Conservation (phyloP, 2,329 filamentous ascomycete species). For the Botrytis pseudocinerea region DNA sequence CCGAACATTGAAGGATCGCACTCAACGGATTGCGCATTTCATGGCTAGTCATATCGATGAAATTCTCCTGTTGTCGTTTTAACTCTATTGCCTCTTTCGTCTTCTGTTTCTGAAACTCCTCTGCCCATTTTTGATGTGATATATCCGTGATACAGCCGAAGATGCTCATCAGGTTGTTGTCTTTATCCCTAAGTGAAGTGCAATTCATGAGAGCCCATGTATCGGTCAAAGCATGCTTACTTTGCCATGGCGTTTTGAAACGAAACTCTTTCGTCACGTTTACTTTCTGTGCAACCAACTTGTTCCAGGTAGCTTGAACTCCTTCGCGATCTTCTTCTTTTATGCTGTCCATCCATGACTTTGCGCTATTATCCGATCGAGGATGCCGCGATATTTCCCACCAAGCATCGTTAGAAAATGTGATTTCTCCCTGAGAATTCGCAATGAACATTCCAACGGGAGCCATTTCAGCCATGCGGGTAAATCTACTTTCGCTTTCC, state of each 20-base stretch:
- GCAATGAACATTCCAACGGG: slow-evolving; percentile 73
- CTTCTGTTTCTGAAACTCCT: slow-evolving; percentile 42
- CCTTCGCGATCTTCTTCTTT: slow-evolving; percentile 62
- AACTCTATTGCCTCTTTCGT: slow-evolving; percentile 55
- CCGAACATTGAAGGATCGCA: slow-evolving; percentile 73
- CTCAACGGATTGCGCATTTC: slow-evolving; percentile 75
- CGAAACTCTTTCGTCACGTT: slow-evolving; percentile 72
- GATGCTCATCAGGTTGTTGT: slow-evolving; percentile 68
- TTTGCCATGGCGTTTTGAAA: slow-evolving; percentile 67
- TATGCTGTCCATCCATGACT: slow-evolving; percentile 72
- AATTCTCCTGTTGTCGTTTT: slow-evolving; percentile 72
- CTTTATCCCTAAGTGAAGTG: slow-evolving; percentile 67
- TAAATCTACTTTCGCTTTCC: slow-evolving; percentile 76
- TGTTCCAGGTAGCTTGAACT: slow-evolving; percentile 62
- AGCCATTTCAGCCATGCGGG: slow-evolving; percentile 46
- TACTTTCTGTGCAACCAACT: slow-evolving; percentile 59
- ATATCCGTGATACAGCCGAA: slow-evolving; percentile 86
- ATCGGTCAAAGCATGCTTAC: slow-evolving; percentile 61
- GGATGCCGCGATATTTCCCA: slow-evolving; percentile 67
- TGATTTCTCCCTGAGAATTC: slow-evolving; percentile 68
- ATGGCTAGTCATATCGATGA: slow-evolving; percentile 74
- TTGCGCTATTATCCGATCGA: slow-evolving; percentile 56
- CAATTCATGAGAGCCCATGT: slow-evolving; percentile 79
- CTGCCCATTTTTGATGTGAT: slow-evolving; percentile 80
- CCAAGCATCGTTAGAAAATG: slow-evolving; percentile 81